Evolutionary conservation across 805 yeast species (phyloP).

Genomic region (Candida golubevii): DNA sequence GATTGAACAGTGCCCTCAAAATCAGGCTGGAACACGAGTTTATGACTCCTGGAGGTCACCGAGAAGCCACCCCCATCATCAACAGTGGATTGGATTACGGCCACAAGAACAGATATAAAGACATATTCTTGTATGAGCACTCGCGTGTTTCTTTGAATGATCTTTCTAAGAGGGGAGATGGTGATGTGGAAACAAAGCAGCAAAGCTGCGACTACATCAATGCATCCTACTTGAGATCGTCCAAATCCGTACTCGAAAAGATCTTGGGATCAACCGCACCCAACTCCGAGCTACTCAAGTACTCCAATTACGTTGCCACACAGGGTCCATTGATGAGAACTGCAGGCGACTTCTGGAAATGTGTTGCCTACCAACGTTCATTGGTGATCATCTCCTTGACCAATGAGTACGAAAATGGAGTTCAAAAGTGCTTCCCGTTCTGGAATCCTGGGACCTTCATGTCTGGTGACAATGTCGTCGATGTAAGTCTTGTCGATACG

Average conservation of each 20-base stretch:
- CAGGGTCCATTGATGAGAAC: constrained; percentile 85
- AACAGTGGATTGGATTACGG: constrained; percentile 38
- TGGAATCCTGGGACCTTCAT: constrained; percentile 64
- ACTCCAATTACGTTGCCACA: constrained; percentile 60
- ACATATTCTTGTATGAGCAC: constrained; percentile 19
- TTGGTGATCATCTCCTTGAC: constrained; percentile 74
- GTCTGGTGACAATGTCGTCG: constrained; percentile 24
- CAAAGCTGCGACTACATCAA: constrained; percentile 63
- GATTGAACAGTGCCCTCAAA: constrained; percentile 43
- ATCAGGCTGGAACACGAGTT: constrained; percentile 3
- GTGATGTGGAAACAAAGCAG: constrained; percentile 3
- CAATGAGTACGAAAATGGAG: constrained; percentile 67
- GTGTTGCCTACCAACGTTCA: constrained; percentile 58
- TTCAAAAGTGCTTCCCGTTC: constrained; percentile 72
- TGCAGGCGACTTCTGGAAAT: constrained; percentile 79
- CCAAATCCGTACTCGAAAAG: not conserved
- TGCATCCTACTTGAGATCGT: constrained; percentile 63
- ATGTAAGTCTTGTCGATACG: constrained; percentile 24
- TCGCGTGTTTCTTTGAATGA: constrained; percentile 15
- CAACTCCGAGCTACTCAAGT: constrained; percentile 4
- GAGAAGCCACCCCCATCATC: constrained; percentile 37
- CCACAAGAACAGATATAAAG: constrained; percentile 20
- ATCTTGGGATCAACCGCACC: constrained; percentile 1
- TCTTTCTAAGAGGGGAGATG: not conserved
- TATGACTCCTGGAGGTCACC: constrained; percentile 16